These are phyloP conservation scores for Populus euphratica DNA, from an alignment of 345 rosid species.

Conservation along the genomic window DNA sequence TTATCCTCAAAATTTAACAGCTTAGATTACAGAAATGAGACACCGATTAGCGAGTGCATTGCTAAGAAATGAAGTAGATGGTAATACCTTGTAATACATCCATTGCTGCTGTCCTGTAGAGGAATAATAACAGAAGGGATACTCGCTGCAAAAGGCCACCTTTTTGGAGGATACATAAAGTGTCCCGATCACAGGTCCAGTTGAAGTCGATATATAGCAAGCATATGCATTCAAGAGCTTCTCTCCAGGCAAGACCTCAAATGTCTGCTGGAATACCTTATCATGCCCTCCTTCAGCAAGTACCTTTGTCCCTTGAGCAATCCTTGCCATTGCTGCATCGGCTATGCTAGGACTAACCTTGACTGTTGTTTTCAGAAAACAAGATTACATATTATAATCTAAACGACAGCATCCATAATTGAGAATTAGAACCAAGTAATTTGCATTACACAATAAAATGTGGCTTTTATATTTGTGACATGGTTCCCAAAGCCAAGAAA, in stretches of 20 bases:
- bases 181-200: constrained; percentile 74
- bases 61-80: background rate
- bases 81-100: constrained; percentile 63
- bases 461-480: background rate
- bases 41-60: background rate
- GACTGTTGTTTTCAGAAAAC: constrained; percentile 38
- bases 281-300: constrained; percentile 75
- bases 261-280: constrained; percentile 61
- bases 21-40: background rate
- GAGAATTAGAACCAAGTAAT: background rate
- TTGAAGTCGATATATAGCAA: constrained; percentile 67
- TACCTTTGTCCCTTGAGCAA: constrained; percentile 68
- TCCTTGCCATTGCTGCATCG: constrained; percentile 82
- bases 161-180: constrained; percentile 62
- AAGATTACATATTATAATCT: constrained; percentile 6
- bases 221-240: constrained; percentile 66
- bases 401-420: background rate
- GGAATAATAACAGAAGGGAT: constrained; percentile 46
- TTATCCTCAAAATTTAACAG: background rate
- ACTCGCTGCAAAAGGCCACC: constrained; percentile 63
- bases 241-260: constrained; percentile 47
- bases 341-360: constrained; percentile 59
- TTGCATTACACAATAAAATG: background rate
- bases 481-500: constrained; percentile 2
- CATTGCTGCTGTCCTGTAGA: constrained; percentile 51